These are phyloP conservation scores for Jaltomata sinuosa DNA, from an alignment of 257 asterid species.

Conservation along the genomic window DNA sequence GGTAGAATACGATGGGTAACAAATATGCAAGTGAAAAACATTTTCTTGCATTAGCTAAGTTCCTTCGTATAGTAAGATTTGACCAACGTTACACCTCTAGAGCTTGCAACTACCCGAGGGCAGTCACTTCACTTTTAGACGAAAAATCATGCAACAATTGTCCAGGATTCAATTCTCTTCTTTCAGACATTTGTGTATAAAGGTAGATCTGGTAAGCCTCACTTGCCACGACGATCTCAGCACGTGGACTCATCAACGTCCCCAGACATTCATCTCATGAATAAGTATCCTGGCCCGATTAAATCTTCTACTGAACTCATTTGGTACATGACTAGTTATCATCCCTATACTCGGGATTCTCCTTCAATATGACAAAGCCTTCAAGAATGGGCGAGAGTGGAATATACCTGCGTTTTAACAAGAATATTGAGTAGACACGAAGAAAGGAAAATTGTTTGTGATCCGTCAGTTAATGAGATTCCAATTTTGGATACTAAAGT, in stretches of 20 bases:
- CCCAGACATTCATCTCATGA: not conserved
- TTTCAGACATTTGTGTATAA: not conserved
- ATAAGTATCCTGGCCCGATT: not conserved
- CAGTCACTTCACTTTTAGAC: not conserved
- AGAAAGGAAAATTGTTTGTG: not conserved
- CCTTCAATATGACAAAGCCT: slow-evolving; percentile 86
- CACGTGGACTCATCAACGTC: not conserved
- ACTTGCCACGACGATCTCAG: not conserved
- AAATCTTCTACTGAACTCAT: not conserved
- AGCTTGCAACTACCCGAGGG: not conserved
- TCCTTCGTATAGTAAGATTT: not conserved
- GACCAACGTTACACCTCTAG: not conserved
- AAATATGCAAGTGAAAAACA: not conserved
- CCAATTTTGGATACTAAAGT: not conserved
- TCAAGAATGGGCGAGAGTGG: slow-evolving; percentile 88
- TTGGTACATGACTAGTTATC: slow-evolving; percentile 15
- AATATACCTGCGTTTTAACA: slow-evolving; percentile 47
- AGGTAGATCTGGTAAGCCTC: not conserved
- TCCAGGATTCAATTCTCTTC: not conserved
- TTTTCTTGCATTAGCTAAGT: not conserved
- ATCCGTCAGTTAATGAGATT: not conserved
- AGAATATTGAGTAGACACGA: not conserved
- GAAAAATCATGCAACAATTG: not conserved
- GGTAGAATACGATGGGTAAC: not conserved
- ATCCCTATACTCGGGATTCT: slow-evolving; percentile 80